Base-by-base conservation (phyloP, 768 basidiomycete species). In the Myochromella boudieri region DNA sequence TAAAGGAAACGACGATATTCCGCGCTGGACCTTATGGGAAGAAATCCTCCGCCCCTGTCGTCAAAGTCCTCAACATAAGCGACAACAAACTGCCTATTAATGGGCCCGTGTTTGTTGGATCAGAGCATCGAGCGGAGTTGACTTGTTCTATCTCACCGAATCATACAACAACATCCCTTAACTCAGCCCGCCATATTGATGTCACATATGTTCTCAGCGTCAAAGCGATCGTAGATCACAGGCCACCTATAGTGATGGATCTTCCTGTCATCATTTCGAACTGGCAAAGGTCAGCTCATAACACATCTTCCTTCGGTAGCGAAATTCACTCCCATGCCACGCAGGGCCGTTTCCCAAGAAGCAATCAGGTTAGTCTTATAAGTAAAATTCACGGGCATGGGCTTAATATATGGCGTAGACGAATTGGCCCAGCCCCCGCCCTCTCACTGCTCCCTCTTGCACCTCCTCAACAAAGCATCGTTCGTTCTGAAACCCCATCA, bases 181-280 rank as follows among this genome's bases (percentile, higher is more conserved):
- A 84, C 46, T 77, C 86, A 8, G 93, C 90, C 10, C 70, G 89
- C 49, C 85, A 91, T 60, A 86, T 95, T 45, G 91, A 95, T 59
- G 84, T 95, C 37, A 85, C 80, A 0, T 95, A 95, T 64, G 75
- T 79, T 38, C 70, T 95, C 33, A 74, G 73, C 26, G 84, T 93
- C 44, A 89, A 83, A 63, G 91, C 91, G 1, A 74, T 88, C 39
- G 78, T 90, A 68, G 88, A 84, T 29, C 78, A 78, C 4, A 81
- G 81, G 4, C 69, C 77, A 38, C 78, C 81, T 26, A 58, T 91
- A 11, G 68, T 76, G 15, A 78, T 91, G 72, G 87, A 90, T 22
- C 67, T 93, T 21, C 90, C 90, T 14, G 76, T 92, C 14, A 82
- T 89, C 36, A 73, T 93, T 27, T 90, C 90, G 4, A 91, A 91